Evolutionary conservation across 2,329 filamentous ascomycete species (phyloP).

Genomic region (Fusarium sp.): DNA sequence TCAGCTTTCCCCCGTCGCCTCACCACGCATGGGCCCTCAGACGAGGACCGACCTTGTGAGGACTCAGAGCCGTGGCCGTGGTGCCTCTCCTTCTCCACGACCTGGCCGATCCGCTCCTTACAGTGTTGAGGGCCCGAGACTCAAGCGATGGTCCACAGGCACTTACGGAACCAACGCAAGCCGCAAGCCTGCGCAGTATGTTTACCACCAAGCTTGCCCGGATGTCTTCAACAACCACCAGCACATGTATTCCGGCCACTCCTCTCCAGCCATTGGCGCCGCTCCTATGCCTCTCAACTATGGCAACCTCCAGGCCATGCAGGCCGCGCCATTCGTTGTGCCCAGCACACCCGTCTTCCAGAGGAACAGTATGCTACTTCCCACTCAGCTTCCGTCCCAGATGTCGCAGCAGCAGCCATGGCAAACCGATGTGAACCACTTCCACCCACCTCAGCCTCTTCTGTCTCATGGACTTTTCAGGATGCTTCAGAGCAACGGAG

Average conservation of each 20-base stretch:
- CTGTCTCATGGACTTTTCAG: conserved; percentile 82
- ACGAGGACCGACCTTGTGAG: conserved; percentile 73
- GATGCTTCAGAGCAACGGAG: conserved; percentile 82
- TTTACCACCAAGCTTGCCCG: conserved; percentile 71
- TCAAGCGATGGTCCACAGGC: conserved; percentile 84
- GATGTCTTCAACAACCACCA: conserved; percentile 72
- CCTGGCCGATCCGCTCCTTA: conserved; percentile 80
- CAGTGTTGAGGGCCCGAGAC: conserved; percentile 75
- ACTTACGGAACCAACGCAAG: conserved; percentile 74
- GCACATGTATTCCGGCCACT: conserved; percentile 62
- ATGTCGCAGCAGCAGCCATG: conserved; percentile 65
- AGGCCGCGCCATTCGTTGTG: conserved; percentile 70
- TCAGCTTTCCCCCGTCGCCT: conserved; percentile 80
- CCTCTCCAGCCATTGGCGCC: conserved; percentile 62
- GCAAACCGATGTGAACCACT: conserved; percentile 66
- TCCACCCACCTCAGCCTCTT: conserved; percentile 72
- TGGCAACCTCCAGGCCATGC: conserved; percentile 68
- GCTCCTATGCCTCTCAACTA: conserved; percentile 68
- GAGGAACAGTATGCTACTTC: conserved; percentile 72
- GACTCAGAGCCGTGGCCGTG: conserved; percentile 75
- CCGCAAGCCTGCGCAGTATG: conserved; percentile 71
- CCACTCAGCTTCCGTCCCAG: conserved; percentile 65
- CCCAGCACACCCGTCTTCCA: conserved; percentile 66
- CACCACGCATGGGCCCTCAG: conserved; percentile 76
- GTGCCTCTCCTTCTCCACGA: conserved; percentile 78